Evolutionary conservation across 2,329 filamentous ascomycete species (phyloP), one percentile per base, ranked within the genome.

Genomic region (Colletotrichum tamarilloi): DNA sequence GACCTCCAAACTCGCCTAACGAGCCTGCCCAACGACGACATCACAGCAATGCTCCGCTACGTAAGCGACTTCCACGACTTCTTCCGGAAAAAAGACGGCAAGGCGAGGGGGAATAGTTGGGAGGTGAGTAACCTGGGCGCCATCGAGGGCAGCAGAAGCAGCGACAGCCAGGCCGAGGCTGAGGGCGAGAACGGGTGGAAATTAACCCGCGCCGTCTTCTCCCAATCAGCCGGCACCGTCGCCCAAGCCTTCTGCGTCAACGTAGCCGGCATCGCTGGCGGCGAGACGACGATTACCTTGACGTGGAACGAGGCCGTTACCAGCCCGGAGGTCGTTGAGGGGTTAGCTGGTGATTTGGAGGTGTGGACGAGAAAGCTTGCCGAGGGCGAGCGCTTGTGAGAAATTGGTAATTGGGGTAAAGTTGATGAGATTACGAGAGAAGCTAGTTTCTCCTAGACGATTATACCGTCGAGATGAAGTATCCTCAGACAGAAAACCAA

Each of bases 41-140:
- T 82, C 11, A 76, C 82, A 2, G 83, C 83, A 5, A 75, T 89
- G 67, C 67, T 89, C 16, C 75, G 76, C 2, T 84, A 83, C 62
- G 77, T 89, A 5, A 53, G 77, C 2, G 84, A 90, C 80, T 87
- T 85, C 80, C 78, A 79, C 52, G 76, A 77, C 1, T 85, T 83
- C 73, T 86, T 85, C 75, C 73, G 76, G 4, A 76, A 78, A 1
- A 85, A 85, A 75, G 77, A 89, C 19, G 87, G 87, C 1, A 78
- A 81, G 66, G 76, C 80, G 14, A 83, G 87, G 11, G 77, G 81
- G 2, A 76, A 76, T 3, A 85, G 86, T 1, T 90, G 87, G 85
- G 85, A 87, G 73, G 76, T 90, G 5, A 89, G 86, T 73, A 91
- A 90, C 76, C 72, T 90, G 5, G 89, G 89, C 1, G 80, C 81